These are phyloP conservation scores for Aaosphaeria pasadenensis DNA, from an alignment of 2,329 filamentous ascomycete genomes.

Conservation along the genomic window DNA sequence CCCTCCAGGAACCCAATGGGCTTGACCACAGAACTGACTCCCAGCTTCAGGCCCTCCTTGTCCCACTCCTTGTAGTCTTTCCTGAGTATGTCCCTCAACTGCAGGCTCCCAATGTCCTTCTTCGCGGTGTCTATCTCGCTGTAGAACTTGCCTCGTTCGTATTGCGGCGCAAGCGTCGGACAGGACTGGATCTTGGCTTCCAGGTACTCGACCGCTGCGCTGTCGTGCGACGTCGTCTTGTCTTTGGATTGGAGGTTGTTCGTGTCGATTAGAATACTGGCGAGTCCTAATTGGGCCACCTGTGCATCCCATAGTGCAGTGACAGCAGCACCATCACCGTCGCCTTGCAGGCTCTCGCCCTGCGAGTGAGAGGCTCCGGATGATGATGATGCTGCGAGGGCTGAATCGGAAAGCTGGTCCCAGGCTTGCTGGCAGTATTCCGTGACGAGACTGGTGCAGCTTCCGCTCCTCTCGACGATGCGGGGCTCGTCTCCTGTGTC, in stretches of 20 bases:
- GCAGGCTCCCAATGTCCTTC: conserved; percentile 61
- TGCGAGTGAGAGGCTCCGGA: conserved; percentile 39
- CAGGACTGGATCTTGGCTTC: conserved; percentile 51
- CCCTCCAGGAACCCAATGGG: conserved; percentile 58
- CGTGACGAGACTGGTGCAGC: conserved; percentile 69
- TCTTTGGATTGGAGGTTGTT: conserved; percentile 55
- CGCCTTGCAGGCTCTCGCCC: conserved; percentile 33
- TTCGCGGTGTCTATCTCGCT: conserved; percentile 62
- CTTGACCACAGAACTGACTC: conserved; percentile 66
- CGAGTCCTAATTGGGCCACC: conserved; percentile 66
- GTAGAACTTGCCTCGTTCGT: conserved; percentile 57
- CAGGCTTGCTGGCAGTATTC: conserved; percentile 58
- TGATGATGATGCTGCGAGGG: conserved; percentile 27
- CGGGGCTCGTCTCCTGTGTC: conserved; percentile 52
- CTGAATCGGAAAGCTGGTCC: conserved; percentile 47
- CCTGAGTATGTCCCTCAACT: conserved; percentile 65
- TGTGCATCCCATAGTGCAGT: conserved; percentile 52
- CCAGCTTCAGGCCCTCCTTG: conserved; percentile 52
- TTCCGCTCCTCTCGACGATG: conserved; percentile 65
- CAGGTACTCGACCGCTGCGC: conserved; percentile 56
- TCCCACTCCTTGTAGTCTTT: conserved; percentile 86
- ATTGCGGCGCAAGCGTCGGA: conserved; percentile 38
- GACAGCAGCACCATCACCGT: conserved; percentile 17
- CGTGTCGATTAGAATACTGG: conserved; percentile 72
- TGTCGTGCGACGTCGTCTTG: conserved; percentile 65